Evolutionary conservation across 306 rosid species (phyloP).

Genomic region (Myrica gale): DNA sequence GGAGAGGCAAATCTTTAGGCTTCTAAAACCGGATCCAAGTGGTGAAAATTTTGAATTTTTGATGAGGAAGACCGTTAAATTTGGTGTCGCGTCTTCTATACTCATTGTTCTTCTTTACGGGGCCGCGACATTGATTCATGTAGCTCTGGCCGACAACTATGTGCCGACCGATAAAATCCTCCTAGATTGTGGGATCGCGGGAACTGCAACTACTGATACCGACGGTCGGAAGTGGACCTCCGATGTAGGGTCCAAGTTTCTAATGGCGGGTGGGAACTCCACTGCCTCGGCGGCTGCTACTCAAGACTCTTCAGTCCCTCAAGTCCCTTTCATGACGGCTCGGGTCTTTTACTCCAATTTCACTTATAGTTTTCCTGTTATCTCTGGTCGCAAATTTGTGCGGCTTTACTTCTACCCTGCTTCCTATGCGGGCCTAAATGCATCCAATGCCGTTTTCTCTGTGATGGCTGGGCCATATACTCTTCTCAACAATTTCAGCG

Average conservation of each 20-base stretch:
- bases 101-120: constrained; percentile 34
- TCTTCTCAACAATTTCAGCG: constrained; percentile 72
- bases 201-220: constrained; percentile 41
- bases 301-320: constrained; percentile 71
- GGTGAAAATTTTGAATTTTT: neutral
- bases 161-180: constrained; percentile 60
- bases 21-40: neutral
- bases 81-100: constrained; percentile 16
- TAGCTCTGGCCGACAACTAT: constrained; percentile 47
- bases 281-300: constrained; percentile 40
- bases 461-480: constrained; percentile 56
- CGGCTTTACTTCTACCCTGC: constrained; percentile 72
- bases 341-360: constrained; percentile 50
- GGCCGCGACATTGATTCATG: constrained; percentile 29
- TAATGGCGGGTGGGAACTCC: constrained; percentile 37
- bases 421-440: constrained; percentile 55
- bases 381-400: constrained; percentile 66
- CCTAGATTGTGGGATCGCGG: constrained; percentile 70
- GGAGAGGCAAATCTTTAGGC: neutral
- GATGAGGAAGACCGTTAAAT: constrained; percentile 36
- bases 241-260: constrained; percentile 62
- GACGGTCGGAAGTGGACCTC: constrained; percentile 65
- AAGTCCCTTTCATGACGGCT: constrained; percentile 67
- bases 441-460: constrained; percentile 54
- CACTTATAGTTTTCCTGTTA: constrained; percentile 77